phyloP scores from a whole-genome alignment of 1,284 basidiomycete species.

The Boletellus sp. region DNA sequence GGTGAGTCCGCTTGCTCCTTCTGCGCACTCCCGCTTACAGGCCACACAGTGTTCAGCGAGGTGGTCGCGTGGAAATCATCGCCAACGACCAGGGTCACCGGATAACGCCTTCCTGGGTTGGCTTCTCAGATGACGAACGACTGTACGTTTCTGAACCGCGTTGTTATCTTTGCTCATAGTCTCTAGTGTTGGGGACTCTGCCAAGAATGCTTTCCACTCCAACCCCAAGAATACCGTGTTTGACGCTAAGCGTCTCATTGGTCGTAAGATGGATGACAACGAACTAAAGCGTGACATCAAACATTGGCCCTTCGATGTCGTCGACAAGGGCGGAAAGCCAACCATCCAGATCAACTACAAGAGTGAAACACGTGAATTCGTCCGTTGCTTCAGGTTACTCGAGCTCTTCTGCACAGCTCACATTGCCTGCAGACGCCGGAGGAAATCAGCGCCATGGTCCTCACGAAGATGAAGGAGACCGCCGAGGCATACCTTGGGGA shows the following conservation, averaged over 20 bases:
- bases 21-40: background rate
- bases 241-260: conserved; percentile 96
- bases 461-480: conserved; percentile 99
- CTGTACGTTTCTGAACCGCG: conserved; percentile 50
- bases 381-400: conserved; percentile 36
- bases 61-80: conserved; percentile 93
- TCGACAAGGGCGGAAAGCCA: conserved; percentile 83
- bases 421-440: conserved; percentile 61
- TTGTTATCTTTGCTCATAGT: background rate
- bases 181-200: conserved; percentile 68
- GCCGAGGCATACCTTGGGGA: conserved; percentile 97
- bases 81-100: conserved; percentile 98
- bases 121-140: conserved; percentile 89
- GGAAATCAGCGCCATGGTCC: conserved; percentile 92
- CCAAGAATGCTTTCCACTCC: conserved; percentile 76
- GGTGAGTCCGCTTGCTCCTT: conserved; percentile 38
- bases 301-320: conserved; percentile 85
- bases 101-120: conserved; percentile 95
- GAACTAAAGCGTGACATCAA: conserved; percentile 82
- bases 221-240: conserved; percentile 96
- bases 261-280: conserved; percentile 78
- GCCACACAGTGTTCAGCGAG: conserved; percentile 75
- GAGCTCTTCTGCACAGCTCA: background rate
- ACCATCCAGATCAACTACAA: conserved; percentile 83
- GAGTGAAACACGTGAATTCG: conserved; percentile 82